These are phyloP conservation scores for Westerdykella sp. DNA, from an alignment of 2,329 filamentous ascomycete species.

Conservation along the genomic window DNA sequence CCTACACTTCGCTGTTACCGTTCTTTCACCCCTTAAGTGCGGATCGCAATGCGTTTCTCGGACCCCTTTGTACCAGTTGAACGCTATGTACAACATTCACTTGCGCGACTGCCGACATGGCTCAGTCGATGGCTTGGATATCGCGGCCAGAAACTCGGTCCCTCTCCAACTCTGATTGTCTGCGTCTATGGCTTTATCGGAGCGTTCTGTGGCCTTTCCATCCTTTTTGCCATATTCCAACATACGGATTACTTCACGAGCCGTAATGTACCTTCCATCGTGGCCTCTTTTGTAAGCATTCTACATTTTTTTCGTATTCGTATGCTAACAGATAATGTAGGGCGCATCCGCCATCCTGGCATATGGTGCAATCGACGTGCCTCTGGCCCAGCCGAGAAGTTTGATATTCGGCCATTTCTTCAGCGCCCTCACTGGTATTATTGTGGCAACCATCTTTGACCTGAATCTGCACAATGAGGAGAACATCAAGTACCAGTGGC, in stretches of 20 bases:
- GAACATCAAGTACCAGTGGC: slow-evolving; percentile 35
- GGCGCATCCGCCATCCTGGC: slow-evolving; percentile 44
- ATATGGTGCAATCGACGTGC: slow-evolving; percentile 42
- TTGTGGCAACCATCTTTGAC: slow-evolving; percentile 40
- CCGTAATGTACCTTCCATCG: slow-evolving; percentile 38
- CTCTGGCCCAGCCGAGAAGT: slow-evolving; percentile 42
- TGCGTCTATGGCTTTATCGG: slow-evolving; percentile 41
- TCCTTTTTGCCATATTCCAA: slow-evolving; percentile 38
- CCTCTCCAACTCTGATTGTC: slow-evolving; percentile 26
- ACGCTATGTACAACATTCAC: slow-evolving; percentile 22
- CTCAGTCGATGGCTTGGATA: slow-evolving; percentile 61
- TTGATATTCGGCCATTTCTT: slow-evolving; percentile 42
- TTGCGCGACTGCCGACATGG: slow-evolving; percentile 52
- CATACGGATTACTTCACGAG: slow-evolving; percentile 36
- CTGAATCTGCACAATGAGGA: slow-evolving; percentile 27
- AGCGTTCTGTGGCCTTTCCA: slow-evolving; percentile 38
- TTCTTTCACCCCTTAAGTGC: not conserved
- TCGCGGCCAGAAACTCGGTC: slow-evolving; percentile 24
- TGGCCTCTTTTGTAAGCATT: slow-evolving; percentile 36
- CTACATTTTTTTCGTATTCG: not conserved
- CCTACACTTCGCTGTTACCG: not conserved
- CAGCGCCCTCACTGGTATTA: slow-evolving; percentile 40
- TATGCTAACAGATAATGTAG: slow-evolving; percentile 14
- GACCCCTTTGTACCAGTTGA: slow-evolving; percentile 25
- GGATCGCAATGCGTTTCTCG: slow-evolving; percentile 1